These are phyloP conservation scores for Xylaria grammica DNA, from an alignment of 495 filamentous ascomycete genomes.

Conservation along the genomic window DNA sequence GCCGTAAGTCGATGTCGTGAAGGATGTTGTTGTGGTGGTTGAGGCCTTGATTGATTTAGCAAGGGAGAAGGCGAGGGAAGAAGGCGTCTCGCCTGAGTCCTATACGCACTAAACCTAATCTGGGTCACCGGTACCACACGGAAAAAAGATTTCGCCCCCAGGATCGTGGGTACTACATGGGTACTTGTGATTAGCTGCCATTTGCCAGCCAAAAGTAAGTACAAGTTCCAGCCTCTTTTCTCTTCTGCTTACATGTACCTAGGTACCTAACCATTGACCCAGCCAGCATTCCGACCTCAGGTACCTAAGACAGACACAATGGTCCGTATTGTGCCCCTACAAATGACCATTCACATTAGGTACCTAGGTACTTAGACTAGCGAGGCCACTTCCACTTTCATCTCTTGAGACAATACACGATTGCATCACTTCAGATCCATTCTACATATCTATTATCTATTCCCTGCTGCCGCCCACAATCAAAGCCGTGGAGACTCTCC, in stretches of 20 bases:
- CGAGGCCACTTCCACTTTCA: too few species aligned
- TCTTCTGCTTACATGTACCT: neutral
- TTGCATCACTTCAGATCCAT: too few species aligned
- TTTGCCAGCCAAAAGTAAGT: neutral
- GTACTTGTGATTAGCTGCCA: neutral
- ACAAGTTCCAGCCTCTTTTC: neutral
- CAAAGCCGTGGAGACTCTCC: too few species aligned
- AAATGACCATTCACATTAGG: neutral
- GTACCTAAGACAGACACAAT: too few species aligned
- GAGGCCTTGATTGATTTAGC: constrained; percentile 17
- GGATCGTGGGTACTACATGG: too few species aligned
- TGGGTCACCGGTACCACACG: constrained; percentile 24
- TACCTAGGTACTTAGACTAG: constrained; percentile 18
- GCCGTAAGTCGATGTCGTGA: constrained; percentile 21
- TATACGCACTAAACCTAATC: constrained; percentile 28
- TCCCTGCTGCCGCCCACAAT: too few species aligned
- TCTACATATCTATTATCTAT: too few species aligned
- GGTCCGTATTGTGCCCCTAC: neutral
- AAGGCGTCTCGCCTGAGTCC: constrained; percentile 19
- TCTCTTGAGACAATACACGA: too few species aligned
- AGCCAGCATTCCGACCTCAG: too few species aligned
- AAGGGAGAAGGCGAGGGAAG: constrained; percentile 18
- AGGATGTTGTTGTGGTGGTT: constrained; percentile 24
- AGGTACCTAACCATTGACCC: neutral
- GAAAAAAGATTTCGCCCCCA: constrained; percentile 34